Percentiles rank a stretch among this genome's conserved stretches.
These are phyloP conservation scores for Hymenoscyphus albidus DNA, from an alignment of 2,329 filamentous ascomycete genomes.

Conservation along the genomic window DNA sequence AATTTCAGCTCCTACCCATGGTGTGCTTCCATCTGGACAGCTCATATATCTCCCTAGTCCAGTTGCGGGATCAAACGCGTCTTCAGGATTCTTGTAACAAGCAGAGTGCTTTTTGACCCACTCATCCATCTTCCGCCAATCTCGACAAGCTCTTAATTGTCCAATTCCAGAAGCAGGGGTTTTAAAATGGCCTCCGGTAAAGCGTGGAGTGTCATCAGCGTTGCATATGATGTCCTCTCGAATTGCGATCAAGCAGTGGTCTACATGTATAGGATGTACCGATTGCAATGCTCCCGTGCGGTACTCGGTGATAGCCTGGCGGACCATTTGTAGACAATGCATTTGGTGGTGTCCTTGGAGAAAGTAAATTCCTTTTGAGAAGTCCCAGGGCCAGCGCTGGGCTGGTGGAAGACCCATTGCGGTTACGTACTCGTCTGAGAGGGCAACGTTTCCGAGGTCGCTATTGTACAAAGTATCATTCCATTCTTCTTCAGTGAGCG, in stretches of 20 bases:
- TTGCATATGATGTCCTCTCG: slow-evolving; percentile 1
- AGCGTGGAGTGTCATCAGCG: neutral
- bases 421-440: neutral
- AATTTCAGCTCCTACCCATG: too few relatives aligned
- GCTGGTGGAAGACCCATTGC: neutral
- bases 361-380: neutral
- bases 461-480: too few relatives aligned
- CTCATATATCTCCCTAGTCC: too few relatives aligned
- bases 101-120: too few relatives aligned
- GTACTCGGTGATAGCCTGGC: neutral
- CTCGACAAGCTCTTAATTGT: too few relatives aligned
- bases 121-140: too few relatives aligned
- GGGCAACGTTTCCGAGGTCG: neutral
- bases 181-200: too few relatives aligned
- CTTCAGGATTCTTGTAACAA: too few relatives aligned
- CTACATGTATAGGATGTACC: neutral
- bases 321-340: neutral
- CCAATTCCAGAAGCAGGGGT: too few relatives aligned
- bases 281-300: neutral
- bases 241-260: neutral
- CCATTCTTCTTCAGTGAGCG: too few relatives aligned
- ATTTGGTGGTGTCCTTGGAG: neutral
- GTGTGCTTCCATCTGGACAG: too few relatives aligned
- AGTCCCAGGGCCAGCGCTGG: neutral
- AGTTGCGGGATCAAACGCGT: too few relatives aligned